Percentiles rank a stretch among this genome's conserved stretches.
Conservation (phyloP, 139 green algal species). For the Auxenochlorella pyrenoidosa region DNA sequence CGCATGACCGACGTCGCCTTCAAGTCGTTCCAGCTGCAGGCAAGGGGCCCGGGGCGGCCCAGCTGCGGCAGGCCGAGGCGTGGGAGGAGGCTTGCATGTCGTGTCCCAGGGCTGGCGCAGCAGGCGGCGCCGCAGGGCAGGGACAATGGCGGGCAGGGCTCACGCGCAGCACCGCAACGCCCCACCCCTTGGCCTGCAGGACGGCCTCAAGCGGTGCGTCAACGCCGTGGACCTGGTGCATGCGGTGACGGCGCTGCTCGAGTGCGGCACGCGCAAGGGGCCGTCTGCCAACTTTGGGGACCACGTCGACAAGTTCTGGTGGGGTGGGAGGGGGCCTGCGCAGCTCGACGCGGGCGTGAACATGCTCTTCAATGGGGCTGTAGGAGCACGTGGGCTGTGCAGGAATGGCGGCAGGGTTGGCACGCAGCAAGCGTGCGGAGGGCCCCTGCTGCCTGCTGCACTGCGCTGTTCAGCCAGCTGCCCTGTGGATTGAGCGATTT, state of each 20-base stretch:
- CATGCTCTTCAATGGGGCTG: no score
- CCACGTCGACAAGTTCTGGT: constrained; percentile 52
- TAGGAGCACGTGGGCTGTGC: no score
- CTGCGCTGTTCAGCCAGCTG: not conserved
- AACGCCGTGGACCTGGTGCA: constrained; percentile 66
- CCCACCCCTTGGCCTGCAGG: constrained; percentile 17
- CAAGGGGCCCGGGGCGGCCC: no score
- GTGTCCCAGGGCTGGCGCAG: no score
- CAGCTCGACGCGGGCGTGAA: no score
- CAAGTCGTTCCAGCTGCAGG: constrained; percentile 51
- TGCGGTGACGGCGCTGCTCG: constrained; percentile 65
- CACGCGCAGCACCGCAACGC: no score
- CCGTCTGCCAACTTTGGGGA: constrained; percentile 19
- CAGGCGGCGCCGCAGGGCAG: no score
- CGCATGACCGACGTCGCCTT: constrained; percentile 60
- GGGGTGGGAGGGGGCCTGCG: not conserved
- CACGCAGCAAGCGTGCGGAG: no score
- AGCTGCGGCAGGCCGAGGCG: not conserved
- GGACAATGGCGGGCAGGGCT: no score
- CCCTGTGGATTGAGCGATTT: no score
- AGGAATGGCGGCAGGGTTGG: no score
- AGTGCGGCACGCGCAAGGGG: constrained; percentile 33
- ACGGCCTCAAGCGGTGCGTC: constrained; percentile 52
- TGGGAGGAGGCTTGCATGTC: no score
- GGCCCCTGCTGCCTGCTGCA: not conserved